Evolutionary conservation across 2,329 filamentous ascomycete species (phyloP).

Genomic region (Aspergillus pseudonomiae): DNA sequence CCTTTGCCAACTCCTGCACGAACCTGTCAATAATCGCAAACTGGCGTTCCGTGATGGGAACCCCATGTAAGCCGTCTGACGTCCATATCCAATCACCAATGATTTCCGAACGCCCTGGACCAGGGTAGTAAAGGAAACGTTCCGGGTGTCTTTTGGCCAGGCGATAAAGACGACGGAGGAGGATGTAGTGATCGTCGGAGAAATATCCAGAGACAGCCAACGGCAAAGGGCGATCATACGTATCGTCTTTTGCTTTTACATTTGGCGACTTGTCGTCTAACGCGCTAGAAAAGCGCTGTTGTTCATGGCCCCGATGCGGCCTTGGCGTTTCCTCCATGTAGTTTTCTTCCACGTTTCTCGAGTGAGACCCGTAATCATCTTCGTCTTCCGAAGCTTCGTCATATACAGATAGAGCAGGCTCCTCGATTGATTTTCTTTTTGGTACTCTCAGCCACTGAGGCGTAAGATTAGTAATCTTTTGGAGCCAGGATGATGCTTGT

Average conservation of each 20-base stretch:
- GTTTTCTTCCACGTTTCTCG: conserved; percentile 9
- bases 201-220: conserved; percentile 45
- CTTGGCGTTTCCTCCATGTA: conserved; percentile 20
- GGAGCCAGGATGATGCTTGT: conserved; percentile 43
- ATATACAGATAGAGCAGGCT: conserved; percentile 12
- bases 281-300: conserved; percentile 12
- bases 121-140: conserved; percentile 40
- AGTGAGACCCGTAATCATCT: conserved; percentile 19
- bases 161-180: conserved; percentile 43
- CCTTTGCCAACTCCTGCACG: conserved; percentile 39
- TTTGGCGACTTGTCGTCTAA: conserved; percentile 14
- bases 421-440: conserved; percentile 19
- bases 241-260: conserved; percentile 11
- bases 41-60: conserved; percentile 46
- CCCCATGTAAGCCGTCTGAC: conserved; percentile 43
- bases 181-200: conserved; percentile 44
- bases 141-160: conserved; percentile 42
- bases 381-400: conserved; percentile 21
- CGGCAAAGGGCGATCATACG: conserved; percentile 25
- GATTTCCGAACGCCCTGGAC: conserved; percentile 39
- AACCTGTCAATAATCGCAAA: conserved; percentile 47
- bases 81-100: conserved; percentile 49
- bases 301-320: conserved; percentile 7
- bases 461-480: conserved; percentile 37
- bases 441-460: conserved; percentile 41